Evolutionary conservation across 164 flowering plant species (phyloP), one percentile per base, ranked within the genome.

Genomic region (Chloranthus sessilifolius): DNA sequence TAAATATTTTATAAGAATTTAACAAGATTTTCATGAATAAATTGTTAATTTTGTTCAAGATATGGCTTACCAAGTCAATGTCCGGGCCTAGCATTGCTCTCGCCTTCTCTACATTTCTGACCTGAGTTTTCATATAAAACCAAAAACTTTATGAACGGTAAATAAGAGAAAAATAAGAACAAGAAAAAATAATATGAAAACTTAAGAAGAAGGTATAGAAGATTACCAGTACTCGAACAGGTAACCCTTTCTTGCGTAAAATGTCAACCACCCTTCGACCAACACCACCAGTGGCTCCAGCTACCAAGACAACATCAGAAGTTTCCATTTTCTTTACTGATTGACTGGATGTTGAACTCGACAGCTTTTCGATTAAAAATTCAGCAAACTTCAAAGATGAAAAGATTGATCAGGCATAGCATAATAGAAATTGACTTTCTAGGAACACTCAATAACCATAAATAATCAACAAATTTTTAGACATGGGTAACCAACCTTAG

Each of bases 241-340:
- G 87, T 15, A 76, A 52, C 37, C 96, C 94, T 66, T 81, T 85
- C 44, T 75, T 78, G 48, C 78, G 71, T 53, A 88, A 61, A 50
- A 79, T 59, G 53, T 85, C 80, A 43, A 92, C 91, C n/a, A 85
- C 95, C 52, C 98, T 80, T 70, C 88, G 65, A 17, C 98, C 98
- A 26, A 92, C 98, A 53, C 98, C 98, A 45, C 98, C 98, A 40
- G 96, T 88, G 23, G 87, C 98, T 65, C 98, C 98, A 59, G 81
- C 80, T 4, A 92, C 98, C 11, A 92, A 70, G 31, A 82, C 51
- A 9, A 80, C 62, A 17, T 82, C 91, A 47, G 88, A 74, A 54
- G 79, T 64, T 59, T 67, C 81, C 96, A 85, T 85, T 38, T 60
- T 41, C 52, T 71, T 79, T 22, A 36, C 61, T 26, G 81, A 72